These are phyloP conservation scores for Fusarium coffeatum DNA, from an alignment of 2,329 filamentous ascomycete species.

Conservation along the genomic window DNA sequence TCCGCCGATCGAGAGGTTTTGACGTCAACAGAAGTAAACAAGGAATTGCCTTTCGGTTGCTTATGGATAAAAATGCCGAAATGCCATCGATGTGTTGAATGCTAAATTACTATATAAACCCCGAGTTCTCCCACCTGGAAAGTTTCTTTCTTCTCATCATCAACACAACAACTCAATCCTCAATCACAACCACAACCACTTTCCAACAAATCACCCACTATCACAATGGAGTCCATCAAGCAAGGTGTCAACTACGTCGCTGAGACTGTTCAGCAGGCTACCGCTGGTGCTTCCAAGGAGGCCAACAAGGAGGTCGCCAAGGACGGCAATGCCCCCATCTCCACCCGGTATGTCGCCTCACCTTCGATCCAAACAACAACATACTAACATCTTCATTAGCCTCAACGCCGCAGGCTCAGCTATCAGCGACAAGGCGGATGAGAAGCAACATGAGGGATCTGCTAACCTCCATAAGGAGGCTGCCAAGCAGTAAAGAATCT, in stretches of 20 bases:
- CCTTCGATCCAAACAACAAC: fast-evolving
- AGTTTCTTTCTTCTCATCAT: constrained; percentile 9
- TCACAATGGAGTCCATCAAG: constrained; percentile 65
- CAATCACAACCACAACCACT: constrained; percentile 19
- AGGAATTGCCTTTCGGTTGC: constrained; percentile 12
- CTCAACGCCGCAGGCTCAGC: no score
- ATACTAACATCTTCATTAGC: constrained; percentile 44
- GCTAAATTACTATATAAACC: constrained; percentile 40
- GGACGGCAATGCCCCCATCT: constrained; percentile 64
- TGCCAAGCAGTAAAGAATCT: no score
- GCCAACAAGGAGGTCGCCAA: constrained; percentile 76
- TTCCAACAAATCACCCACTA: constrained; percentile 32
- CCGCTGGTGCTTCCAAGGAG: constrained; percentile 72
- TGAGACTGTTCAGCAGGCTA: constrained; percentile 70
- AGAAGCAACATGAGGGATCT: no score
- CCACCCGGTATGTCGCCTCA: constrained; percentile 62
- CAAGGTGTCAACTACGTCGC: constrained; percentile 77
- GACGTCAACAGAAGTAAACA: constrained; percentile 28
- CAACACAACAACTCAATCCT: constrained; percentile 26
- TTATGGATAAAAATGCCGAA: constrained; percentile 3
- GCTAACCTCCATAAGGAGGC: no score
- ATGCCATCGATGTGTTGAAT: constrained; percentile 5
- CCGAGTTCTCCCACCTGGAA: constrained; percentile 14
- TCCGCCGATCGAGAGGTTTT: constrained; percentile 37
- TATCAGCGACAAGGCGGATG: no score